These are phyloP conservation scores for Bidens hawaiensis DNA, from an alignment of 140 eudicot species.

Conservation along the genomic window DNA sequence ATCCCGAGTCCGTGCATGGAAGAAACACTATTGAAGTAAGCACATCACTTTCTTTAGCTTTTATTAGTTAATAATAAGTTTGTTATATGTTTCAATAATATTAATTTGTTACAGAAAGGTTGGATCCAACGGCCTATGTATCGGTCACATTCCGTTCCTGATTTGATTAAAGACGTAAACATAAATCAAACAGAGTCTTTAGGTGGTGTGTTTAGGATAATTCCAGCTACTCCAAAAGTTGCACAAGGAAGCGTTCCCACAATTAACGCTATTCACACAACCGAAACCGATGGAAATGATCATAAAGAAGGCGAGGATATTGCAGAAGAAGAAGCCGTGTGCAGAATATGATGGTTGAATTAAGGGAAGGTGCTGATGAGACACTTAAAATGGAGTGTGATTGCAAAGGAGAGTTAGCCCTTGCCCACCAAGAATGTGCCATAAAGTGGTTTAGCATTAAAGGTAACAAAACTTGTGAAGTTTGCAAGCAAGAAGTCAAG, in stretches of 20 bases:
- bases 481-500: constrained; percentile 88
- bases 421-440: constrained; percentile 93
- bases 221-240: constrained; percentile 58
- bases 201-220: constrained; percentile 67
- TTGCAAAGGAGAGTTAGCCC: constrained; percentile 94
- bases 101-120: constrained; percentile 53
- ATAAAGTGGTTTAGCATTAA: constrained; percentile 93
- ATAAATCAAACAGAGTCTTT: constrained; percentile 44
- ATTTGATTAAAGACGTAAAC: constrained; percentile 56
- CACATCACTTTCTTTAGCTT: constrained; percentile 8
- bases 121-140: constrained; percentile 39
- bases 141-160: constrained; percentile 93
- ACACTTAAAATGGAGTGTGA: constrained; percentile 91
- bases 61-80: background rate
- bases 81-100: background rate
- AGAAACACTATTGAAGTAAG: constrained; percentile 39
- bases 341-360: constrained; percentile 91
- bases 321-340: constrained; percentile 92
- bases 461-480: constrained; percentile 96
- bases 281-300: constrained; percentile 42
- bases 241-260: constrained; percentile 34
- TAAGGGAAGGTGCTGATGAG: constrained; percentile 77
- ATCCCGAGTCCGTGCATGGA: constrained; percentile 90
- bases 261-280: constrained; percentile 26
- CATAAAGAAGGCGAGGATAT: constrained; percentile 51